These are phyloP conservation scores for Aspergillus coremiiformis DNA, from an alignment of 495 filamentous ascomycete genomes.

Conservation along the genomic window DNA sequence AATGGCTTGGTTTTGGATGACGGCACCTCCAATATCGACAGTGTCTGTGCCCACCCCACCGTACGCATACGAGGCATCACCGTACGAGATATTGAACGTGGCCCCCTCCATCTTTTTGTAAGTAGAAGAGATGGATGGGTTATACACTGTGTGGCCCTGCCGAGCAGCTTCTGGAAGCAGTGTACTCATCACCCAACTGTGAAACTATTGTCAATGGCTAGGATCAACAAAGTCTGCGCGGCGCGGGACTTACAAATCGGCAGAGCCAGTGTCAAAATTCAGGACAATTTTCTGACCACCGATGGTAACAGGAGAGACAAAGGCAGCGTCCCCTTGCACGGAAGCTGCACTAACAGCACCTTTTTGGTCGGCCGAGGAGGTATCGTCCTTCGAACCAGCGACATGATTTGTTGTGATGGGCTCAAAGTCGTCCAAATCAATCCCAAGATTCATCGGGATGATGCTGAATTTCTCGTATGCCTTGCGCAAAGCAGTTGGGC, in stretches of 20 bases:
- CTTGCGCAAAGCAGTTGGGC: slow-evolving; percentile 50
- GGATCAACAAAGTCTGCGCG: slow-evolving; percentile 12
- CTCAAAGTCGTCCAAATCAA: slow-evolving; percentile 32
- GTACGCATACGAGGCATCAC: slow-evolving; percentile 58
- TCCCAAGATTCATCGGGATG: slow-evolving; percentile 16
- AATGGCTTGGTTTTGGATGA: slow-evolving; percentile 59
- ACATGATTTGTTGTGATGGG: slow-evolving; percentile 21
- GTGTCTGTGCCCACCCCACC: slow-evolving; percentile 65
- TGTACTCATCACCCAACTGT: slow-evolving; percentile 71
- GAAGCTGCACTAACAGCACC: slow-evolving; percentile 57
- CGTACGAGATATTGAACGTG: slow-evolving; percentile 65
- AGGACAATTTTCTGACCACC: slow-evolving; percentile 68
- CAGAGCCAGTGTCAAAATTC: slow-evolving; percentile 78
- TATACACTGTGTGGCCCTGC: slow-evolving; percentile 52
- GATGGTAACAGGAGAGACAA: slow-evolving; percentile 62
- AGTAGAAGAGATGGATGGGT: slow-evolving; percentile 53
- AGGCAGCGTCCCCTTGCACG: slow-evolving; percentile 57
- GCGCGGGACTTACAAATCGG: slow-evolving; percentile 60
- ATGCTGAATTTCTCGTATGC: slow-evolving; percentile 60
- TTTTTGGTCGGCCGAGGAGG: slow-evolving; percentile 25
- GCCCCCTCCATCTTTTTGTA: slow-evolving; percentile 39
- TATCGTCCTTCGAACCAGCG: slow-evolving; percentile 12
- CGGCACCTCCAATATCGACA: slow-evolving; percentile 66
- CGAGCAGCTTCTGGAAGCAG: slow-evolving; percentile 39
- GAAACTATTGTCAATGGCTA: not conserved